Base-by-base conservation (phyloP, 352 stramenopile genomes). In the Pythium brachiatum region DNA sequence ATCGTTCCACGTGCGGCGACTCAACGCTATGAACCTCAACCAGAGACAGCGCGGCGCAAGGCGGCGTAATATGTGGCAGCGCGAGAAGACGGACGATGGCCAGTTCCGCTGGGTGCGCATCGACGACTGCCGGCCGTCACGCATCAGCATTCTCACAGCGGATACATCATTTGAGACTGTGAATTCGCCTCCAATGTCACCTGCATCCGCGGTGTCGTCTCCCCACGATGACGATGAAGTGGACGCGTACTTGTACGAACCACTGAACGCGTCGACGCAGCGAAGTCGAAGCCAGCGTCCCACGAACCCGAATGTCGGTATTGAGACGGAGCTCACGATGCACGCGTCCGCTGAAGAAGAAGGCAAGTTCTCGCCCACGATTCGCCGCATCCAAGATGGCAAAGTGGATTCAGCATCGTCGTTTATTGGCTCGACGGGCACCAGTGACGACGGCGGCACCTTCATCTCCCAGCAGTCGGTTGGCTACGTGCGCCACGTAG, bases 21-120 rank as follows among this genome's bases (percentile, higher is more conserved):
- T 91, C 25, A 92, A 94, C 57, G 82, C 87, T 27, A 88, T 88
- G 77, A 90, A 94, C 53, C 50, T 94, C 27, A 94, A 82, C 56
- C 85, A 92, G 65, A 73, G 83, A 3, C 85, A 94, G 59, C 77
- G 85, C 21, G 83, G 83, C 2, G 85, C 85, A 5, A 69, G 81
- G n/a, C 64, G 85, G 20, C 79, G 85, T 7, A 86, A 91, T 46
- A 65, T 94, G 21, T 94, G 85, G 85, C 82, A 88, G 60, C 85
- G 85, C 3, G 83, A 89, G 53, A 86, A 83, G 69, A 88, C 69
- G 0, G 68, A 77, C 7, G 81, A 92, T 57, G 78, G 80, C 12
- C 83, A 92, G 57, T 90, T 89, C 62, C 83, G 85, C 25, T 94
- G 85, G 85, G 79, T 90, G 20, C 78, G 84, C 20, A 79, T 86